Evolutionary conservation across 768 basidiomycete genomes (phyloP).

Genomic region (Suillus americanus): DNA sequence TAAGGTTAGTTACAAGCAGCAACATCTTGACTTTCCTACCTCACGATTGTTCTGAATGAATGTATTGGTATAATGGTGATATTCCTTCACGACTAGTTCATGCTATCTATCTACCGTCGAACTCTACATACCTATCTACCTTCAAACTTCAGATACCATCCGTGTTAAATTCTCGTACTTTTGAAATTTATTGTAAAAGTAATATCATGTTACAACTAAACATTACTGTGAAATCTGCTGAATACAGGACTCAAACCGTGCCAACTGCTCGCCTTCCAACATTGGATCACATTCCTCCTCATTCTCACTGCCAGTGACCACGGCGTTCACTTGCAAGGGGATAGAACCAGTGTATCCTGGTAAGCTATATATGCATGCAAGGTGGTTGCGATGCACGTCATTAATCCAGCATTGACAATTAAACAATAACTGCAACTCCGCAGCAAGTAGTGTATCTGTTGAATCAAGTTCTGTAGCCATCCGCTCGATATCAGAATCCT

Average conservation of each 20-base stretch:
- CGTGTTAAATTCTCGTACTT: background rate
- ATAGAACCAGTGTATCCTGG: background rate
- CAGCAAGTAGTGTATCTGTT: background rate
- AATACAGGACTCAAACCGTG: background rate
- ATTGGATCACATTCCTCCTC: background rate
- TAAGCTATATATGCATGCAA: background rate
- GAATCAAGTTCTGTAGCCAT: background rate
- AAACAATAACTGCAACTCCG: background rate
- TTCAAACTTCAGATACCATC: background rate
- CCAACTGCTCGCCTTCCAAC: background rate
- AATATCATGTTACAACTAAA: background rate
- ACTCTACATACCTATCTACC: too few relatives aligned
- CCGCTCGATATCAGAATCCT: constrained; percentile 12
- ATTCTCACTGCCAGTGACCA: background rate
- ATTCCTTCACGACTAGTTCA: too few relatives aligned
- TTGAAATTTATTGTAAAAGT: background rate
- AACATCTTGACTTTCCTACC: too few relatives aligned
- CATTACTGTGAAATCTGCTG: background rate
- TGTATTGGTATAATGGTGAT: too few relatives aligned
- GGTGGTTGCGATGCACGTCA: background rate
- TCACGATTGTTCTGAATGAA: too few relatives aligned
- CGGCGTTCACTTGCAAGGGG: background rate
- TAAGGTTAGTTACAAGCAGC: too few relatives aligned
- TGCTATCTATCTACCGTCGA: too few relatives aligned
- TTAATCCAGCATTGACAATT: background rate